A percentile compares a stretch with the other conserved stretches of the same genome.
phyloP scores from a whole-genome alignment of 192 early-diverging fungal genomes.

The Gaertneriomyces semiglobifer region DNA sequence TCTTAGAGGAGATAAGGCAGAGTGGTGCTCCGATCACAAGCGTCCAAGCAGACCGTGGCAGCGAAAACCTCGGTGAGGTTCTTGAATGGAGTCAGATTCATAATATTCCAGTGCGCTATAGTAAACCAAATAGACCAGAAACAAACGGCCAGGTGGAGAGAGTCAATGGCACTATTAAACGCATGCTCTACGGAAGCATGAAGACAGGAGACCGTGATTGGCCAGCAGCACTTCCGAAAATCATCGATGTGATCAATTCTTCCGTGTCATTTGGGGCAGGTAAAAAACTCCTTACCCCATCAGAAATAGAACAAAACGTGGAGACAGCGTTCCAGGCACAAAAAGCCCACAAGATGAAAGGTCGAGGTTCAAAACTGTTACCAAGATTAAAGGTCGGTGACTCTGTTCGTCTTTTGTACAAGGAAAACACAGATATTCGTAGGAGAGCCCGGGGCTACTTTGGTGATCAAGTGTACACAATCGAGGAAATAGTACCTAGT shows the following conservation, averaged over 20 bases:
- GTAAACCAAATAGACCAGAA: background rate
- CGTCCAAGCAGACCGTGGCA: background rate
- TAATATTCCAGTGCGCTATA: too few relatives aligned
- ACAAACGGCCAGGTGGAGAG: slow-evolving; percentile 2
- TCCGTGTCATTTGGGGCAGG: background rate
- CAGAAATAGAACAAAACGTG: background rate
- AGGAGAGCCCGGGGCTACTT: too few relatives aligned
- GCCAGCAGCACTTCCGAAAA: background rate
- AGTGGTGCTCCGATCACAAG: background rate
- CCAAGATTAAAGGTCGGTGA: slow-evolving; percentile 6
- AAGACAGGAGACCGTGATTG: slow-evolving; percentile 1
- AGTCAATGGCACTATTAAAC: slow-evolving; percentile 9
- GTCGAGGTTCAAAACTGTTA: slow-evolving; percentile 3
- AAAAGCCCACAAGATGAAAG: too few relatives aligned
- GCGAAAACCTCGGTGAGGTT: background rate
- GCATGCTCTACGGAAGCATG: background rate
- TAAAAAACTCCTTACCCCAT: background rate
- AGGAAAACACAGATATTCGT: too few relatives aligned
- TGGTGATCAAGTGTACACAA: too few relatives aligned
- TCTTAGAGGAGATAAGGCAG: background rate
- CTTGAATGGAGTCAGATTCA: background rate
- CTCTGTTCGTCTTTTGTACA: too few relatives aligned
- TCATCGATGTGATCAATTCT: background rate
- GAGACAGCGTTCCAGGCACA: background rate
- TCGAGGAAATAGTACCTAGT: too few relatives aligned